Base-by-base conservation (phyloP, 192 early-diverging fungal genomes). In the Coemansia furcata region DNA sequence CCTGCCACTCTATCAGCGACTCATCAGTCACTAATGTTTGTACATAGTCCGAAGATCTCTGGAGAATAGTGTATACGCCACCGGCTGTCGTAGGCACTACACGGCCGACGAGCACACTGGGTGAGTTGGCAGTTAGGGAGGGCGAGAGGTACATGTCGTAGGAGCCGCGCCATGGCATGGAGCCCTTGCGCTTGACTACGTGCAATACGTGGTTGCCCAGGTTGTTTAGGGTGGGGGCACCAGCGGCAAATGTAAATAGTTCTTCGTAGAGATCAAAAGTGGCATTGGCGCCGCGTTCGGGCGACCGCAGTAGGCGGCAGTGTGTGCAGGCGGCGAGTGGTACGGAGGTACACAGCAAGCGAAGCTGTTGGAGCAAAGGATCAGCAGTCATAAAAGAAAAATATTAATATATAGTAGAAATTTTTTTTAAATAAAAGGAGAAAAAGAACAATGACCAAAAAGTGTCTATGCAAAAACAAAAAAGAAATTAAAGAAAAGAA, bases 21-120 rank as follows among this genome's bases (percentile, higher is more conserved):
- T 30, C 42, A 9, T 58, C 55, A 6, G 32, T 14, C 8, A 58
- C 17, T 17, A 36, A 6, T 61, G 23, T 71, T 32, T 35, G 81
- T 42, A 68, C 68, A 4, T 83, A 85, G 60, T 77, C 80, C 36
- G 83, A 17, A 8, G 54, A 57, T 57, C 85, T 81, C 17, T 87
- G 89, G 71, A 91, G 90, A 8, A 96, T 87, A 15, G 84, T 74
- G 78, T 94, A 98, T 23, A 85, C 87, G 3, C 93, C 95, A 10
- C 95, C 96, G 39, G 94, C 59, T 29, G 95, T 92, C 68, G 96
- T 96, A 6, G 93, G 91, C 43, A 47, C 42, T 6, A 84, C 76
- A 6, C 63, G 58, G 14, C 81, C 81, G 0, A 78, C 43, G 9
- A 59, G 44, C 17, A 49, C 44, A 35, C 59, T 36, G 3, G 43